Percentiles rank a stretch among this genome's conserved stretches.
Evolutionary conservation across 2,329 filamentous ascomycete genomes (phyloP).

Genomic region (Trichoderma guizhouense): DNA sequence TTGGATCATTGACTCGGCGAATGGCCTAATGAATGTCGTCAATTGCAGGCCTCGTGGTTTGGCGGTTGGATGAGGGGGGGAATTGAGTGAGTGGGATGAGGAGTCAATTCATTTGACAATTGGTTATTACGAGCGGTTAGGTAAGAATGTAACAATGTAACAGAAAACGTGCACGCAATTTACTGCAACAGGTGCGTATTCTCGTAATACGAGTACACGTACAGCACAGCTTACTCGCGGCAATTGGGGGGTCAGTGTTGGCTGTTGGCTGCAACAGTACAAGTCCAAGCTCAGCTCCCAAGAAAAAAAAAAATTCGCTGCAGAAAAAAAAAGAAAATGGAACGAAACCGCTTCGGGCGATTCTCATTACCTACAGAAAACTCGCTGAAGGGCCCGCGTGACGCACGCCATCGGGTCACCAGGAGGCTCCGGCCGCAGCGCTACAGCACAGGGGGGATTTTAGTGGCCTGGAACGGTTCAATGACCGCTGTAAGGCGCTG

Average conservation of each 20-base stretch:
- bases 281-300: not conserved
- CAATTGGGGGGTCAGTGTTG: not conserved
- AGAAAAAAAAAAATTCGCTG: not conserved
- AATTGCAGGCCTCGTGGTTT: not conserved
- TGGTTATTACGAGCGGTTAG: not conserved
- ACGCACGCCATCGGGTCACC: slow-evolving; percentile 18
- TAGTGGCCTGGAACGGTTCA: not conserved
- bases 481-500: slow-evolving; percentile 2
- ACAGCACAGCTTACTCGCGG: not conserved
- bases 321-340: not conserved
- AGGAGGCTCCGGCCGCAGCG: slow-evolving; percentile 8
- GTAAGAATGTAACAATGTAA: not conserved
- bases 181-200: not conserved
- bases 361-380: slow-evolving; percentile 21
- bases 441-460: not conserved
- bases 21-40: not conserved
- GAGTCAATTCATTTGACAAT: not conserved
- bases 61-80: not conserved
- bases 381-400: slow-evolving; percentile 13
- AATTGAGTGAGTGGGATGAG: not conserved
- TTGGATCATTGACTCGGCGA: not conserved
- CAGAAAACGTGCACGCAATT: not conserved
- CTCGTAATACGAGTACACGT: not conserved
- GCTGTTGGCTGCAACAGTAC: not conserved
- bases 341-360: not conserved